Percentiles rank a stretch among this genome's conserved stretches.
Conservation (phyloP, 345 rosid species). For the Pelargonium nanum region DNA sequence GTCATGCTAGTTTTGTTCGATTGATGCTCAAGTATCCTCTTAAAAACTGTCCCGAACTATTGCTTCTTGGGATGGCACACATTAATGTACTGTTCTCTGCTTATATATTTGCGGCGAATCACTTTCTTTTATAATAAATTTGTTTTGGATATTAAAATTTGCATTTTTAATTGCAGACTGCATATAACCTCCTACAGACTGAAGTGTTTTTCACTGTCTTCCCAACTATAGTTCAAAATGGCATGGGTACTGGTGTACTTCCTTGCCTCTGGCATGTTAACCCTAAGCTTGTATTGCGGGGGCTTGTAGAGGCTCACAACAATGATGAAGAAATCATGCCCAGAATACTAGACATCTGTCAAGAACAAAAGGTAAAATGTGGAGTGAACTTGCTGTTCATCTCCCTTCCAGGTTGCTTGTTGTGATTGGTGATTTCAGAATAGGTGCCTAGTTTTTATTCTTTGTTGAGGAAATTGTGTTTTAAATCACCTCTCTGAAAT, state of each 20-base stretch:
- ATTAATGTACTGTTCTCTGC: conserved; percentile 38
- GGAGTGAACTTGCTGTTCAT: background rate
- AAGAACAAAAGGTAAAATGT: conserved; percentile 67
- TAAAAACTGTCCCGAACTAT: conserved; percentile 69
- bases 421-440: background rate
- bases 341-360: conserved; percentile 60
- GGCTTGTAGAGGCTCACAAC: conserved; percentile 47
- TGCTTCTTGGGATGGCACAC: conserved; percentile 83
- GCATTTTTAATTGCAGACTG: conserved; percentile 48
- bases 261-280: conserved; percentile 72
- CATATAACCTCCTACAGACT: conserved; percentile 65
- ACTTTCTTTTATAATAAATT: background rate
- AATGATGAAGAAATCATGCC: conserved; percentile 43
- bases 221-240: conserved; percentile 48
- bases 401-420: background rate
- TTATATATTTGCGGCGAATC: background rate
- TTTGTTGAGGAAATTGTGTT: background rate
- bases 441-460: background rate
- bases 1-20: conserved; percentile 54
- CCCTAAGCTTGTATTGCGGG: conserved; percentile 58
- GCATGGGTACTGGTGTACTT: conserved; percentile 40
- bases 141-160: background rate
- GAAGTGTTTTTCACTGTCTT: conserved; percentile 60
- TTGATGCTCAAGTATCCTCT: conserved; percentile 74
- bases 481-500: no score